These are phyloP conservation scores for Malus hybrid DNA, from an alignment of 331 rosid species.

Conservation along the genomic window DNA sequence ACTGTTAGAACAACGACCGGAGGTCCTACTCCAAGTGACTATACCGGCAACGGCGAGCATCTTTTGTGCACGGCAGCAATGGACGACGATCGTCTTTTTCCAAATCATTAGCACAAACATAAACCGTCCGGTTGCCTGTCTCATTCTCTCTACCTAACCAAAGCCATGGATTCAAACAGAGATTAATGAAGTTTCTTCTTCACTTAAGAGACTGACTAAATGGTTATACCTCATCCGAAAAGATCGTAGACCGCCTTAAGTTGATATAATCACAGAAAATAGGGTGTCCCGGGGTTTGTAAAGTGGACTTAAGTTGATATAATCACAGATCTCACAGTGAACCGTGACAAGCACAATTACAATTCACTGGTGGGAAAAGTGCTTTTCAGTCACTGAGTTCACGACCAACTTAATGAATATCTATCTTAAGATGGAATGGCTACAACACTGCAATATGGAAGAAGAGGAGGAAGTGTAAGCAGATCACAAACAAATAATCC, in stretches of 20 bases:
- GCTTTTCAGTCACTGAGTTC: background rate
- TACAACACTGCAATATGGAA: background rate
- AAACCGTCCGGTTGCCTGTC: background rate
- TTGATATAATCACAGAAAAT: background rate
- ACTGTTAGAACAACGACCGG: background rate
- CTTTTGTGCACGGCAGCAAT: background rate
- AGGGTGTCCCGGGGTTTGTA: background rate
- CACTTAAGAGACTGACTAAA: background rate
- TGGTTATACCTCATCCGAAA: background rate
- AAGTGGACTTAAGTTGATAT: background rate
- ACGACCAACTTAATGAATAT: background rate
- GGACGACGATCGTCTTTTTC: background rate
- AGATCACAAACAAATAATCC: background rate
- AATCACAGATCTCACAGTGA: background rate
- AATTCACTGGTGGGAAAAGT: slow-evolving; percentile 5
- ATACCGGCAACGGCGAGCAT: background rate
- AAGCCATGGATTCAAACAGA: background rate
- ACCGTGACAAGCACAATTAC: background rate
- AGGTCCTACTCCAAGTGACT: background rate
- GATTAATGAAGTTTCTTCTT: background rate
- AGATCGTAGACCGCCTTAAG: background rate
- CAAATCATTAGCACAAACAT: background rate
- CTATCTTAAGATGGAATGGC: background rate
- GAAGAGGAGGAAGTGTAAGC: background rate
- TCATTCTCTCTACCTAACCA: background rate